Percentiles rank a stretch among this genome's conserved stretches.
phyloP scores from a whole-genome alignment of 306 rosid species.

The Castanea crenata region DNA sequence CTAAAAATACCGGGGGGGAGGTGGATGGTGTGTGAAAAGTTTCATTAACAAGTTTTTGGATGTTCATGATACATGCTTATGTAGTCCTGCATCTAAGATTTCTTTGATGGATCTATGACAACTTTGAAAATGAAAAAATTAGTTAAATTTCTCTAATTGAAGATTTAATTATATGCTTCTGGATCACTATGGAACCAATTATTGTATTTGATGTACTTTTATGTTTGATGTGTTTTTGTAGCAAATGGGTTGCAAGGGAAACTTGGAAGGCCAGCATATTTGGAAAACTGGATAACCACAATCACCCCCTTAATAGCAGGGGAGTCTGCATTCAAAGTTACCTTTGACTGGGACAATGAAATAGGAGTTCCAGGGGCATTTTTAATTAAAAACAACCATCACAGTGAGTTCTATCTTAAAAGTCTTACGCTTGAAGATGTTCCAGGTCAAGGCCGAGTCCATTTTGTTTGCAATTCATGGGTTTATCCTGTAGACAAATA shows the following conservation, averaged over 20 bases:
- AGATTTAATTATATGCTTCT: neutral
- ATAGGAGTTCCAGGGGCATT: constrained; percentile 74
- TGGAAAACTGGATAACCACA: constrained; percentile 57
- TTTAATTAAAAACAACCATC: constrained; percentile 59
- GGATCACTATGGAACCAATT: neutral
- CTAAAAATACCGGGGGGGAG: too few relatives aligned
- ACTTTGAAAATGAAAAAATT: neutral
- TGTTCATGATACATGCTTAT: too few relatives aligned
- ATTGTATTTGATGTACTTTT: neutral
- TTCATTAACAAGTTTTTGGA: too few relatives aligned
- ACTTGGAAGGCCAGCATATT: constrained; percentile 51
- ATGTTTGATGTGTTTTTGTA: constrained; percentile 15
- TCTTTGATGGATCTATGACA: too few relatives aligned
- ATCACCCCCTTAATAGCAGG: constrained; percentile 40
- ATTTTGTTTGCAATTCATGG: constrained; percentile 83
- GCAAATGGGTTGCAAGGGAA: constrained; percentile 52
- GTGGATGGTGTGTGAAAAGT: too few relatives aligned
- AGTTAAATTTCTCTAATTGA: too few relatives aligned
- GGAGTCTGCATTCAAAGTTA: constrained; percentile 45
- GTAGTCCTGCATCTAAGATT: too few relatives aligned
- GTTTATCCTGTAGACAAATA: constrained; percentile 64
- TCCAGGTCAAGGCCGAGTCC: constrained; percentile 61
- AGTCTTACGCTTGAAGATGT: constrained; percentile 63
- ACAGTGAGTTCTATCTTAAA: constrained; percentile 62
- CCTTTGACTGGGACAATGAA: constrained; percentile 62